Evolutionary conservation across 371 early-diverging fungal species (phyloP).

Genomic region (Mortierella sp.): DNA sequence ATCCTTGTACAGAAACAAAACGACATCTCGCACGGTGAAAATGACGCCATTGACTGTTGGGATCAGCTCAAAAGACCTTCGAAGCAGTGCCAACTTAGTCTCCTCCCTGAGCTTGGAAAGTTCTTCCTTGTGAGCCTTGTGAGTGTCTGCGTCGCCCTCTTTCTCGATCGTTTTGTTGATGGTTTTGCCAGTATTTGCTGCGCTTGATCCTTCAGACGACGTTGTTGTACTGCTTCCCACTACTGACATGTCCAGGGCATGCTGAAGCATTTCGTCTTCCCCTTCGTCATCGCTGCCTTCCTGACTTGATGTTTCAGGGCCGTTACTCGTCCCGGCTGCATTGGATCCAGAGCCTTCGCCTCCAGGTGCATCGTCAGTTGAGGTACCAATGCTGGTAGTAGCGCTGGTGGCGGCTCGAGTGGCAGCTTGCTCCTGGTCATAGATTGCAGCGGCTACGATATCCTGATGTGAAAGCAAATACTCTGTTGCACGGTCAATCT

Average conservation of each 20-base stretch:
- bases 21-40: conserved; percentile 76
- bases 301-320: not conserved
- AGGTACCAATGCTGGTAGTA: not conserved
- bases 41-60: conserved; percentile 73
- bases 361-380: conserved; percentile 1
- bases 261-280: conserved; percentile 37
- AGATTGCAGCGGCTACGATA: conserved; percentile 55
- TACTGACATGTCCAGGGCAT: conserved; percentile 50
- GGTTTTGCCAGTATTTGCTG: conserved; percentile 3
- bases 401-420: conserved; percentile 16
- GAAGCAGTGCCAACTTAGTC: conserved; percentile 60
- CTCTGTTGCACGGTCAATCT: conserved; percentile 88
- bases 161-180: conserved; percentile 16
- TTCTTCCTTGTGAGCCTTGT: conserved; percentile 55
- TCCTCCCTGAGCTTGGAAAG: conserved; percentile 58
- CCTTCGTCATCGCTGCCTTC: not conserved
- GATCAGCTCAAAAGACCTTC: conserved; percentile 65
- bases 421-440: conserved; percentile 38
- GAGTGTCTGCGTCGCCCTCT: conserved; percentile 21
- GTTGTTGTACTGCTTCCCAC: conserved; percentile 1
- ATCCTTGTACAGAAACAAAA: conserved; percentile 59
- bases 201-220: conserved; percentile 13
- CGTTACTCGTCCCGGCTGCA: not conserved
- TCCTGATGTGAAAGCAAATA: conserved; percentile 86
- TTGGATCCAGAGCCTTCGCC: not conserved